A percentile compares a stretch with the other conserved stretches of the same genome.
These are phyloP conservation scores for Coemansia sp. DNA, from an alignment of 192 early-diverging fungal species.

Conservation along the genomic window DNA sequence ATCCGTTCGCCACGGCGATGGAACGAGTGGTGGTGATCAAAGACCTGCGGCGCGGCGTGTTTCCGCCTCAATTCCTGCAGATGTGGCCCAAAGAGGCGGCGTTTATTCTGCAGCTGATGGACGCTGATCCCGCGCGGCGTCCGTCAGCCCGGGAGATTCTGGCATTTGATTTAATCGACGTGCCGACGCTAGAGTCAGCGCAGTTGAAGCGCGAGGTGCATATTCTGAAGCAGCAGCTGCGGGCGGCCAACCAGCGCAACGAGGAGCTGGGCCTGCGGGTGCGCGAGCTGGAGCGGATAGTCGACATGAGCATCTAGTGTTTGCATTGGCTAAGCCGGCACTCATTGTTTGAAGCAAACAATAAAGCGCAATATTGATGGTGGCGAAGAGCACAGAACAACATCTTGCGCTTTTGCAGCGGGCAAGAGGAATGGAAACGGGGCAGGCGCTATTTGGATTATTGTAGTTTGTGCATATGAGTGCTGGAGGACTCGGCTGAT, in stretches of 20 bases:
- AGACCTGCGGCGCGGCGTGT: constrained; percentile 70
- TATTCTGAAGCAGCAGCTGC: constrained; percentile 43
- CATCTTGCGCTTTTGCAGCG: not conserved
- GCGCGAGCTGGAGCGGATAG: constrained; percentile 42
- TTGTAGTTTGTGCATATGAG: too few relatives aligned
- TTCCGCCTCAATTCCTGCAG: constrained; percentile 67
- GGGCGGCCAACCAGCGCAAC: constrained; percentile 40
- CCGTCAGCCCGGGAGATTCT: constrained; percentile 71
- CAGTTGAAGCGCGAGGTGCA: constrained; percentile 41
- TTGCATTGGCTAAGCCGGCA: too few relatives aligned
- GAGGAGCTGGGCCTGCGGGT: constrained; percentile 49
- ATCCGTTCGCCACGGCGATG: constrained; percentile 86
- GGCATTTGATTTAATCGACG: constrained; percentile 66
- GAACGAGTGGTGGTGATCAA: constrained; percentile 75
- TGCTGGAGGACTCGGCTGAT: too few relatives aligned
- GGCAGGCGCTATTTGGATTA: too few relatives aligned
- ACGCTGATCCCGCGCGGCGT: constrained; percentile 66
- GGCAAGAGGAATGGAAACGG: too few relatives aligned
- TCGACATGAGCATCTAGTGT: constrained; percentile 29
- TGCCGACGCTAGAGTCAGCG: constrained; percentile 50
- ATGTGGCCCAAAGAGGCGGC: constrained; percentile 63
- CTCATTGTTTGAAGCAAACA: not conserved
- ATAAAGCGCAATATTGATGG: not conserved
- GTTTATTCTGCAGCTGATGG: constrained; percentile 81
- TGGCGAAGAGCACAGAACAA: not conserved